These are phyloP conservation scores for Flaveria robusta DNA, from an alignment of 129 eudicot genomes.

Conservation along the genomic window DNA sequence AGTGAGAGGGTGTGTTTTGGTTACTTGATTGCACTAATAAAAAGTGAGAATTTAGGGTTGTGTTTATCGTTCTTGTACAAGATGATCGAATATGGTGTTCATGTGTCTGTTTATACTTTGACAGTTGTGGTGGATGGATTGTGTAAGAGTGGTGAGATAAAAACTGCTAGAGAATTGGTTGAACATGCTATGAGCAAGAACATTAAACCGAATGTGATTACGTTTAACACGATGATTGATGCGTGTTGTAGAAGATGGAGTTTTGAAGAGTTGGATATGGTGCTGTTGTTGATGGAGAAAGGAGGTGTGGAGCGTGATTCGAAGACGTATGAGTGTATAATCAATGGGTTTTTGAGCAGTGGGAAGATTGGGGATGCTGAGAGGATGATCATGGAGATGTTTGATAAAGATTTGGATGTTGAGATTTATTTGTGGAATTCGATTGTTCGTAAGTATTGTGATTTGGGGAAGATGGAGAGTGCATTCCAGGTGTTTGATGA, in stretches of 20 bases:
- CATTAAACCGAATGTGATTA: conserved; percentile 46
- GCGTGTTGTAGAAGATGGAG: conserved; percentile 57
- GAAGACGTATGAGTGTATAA: conserved; percentile 39
- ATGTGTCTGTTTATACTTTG: conserved; percentile 59
- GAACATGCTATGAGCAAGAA: conserved; percentile 41
- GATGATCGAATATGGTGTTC: conserved; percentile 46
- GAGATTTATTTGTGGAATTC: conserved; percentile 42
- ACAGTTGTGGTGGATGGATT: conserved; percentile 57
- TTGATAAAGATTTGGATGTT: conserved; percentile 41
- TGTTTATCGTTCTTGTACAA: conserved; percentile 41
- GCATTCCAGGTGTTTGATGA: background rate
- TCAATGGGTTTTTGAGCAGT: conserved; percentile 49
- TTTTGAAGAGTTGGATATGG: conserved; percentile 46
- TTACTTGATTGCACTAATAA: conserved; percentile 41
- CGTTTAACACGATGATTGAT: conserved; percentile 47
- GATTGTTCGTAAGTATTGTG: conserved; percentile 44
- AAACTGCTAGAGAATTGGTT: conserved; percentile 47
- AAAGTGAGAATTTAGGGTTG: conserved; percentile 30
- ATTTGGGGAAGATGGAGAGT: conserved; percentile 28
- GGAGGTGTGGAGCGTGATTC: conserved; percentile 40
- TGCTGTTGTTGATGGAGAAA: conserved; percentile 45
- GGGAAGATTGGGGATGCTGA: conserved; percentile 52
- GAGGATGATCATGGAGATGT: conserved; percentile 50
- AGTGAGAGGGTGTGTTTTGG: conserved; percentile 51
- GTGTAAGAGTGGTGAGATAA: conserved; percentile 54